Evolutionary conservation across 345 rosid genomes (phyloP), one percentile per base, ranked within the genome.

Genomic region (Populus deltoides): DNA sequence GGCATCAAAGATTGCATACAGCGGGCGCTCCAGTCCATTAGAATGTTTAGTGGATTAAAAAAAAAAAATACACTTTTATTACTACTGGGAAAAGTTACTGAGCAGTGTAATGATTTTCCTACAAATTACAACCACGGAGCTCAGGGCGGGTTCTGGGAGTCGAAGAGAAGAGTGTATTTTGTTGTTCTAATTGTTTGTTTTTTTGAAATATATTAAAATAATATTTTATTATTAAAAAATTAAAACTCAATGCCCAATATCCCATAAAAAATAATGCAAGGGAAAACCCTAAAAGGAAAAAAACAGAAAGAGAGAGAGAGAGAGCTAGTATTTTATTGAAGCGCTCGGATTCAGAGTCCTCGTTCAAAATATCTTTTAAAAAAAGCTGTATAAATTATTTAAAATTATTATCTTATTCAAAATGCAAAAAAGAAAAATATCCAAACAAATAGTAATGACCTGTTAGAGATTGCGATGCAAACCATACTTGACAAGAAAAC

Each of bases 41-140:
- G 82, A 79, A 79, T 68, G 78, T 79, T 74, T 27, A 79, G 31
- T 45, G 61, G 22, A 13, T 31, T 39, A 74, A 61, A n/a, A 61
- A 36, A 18, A 31, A 7, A 6, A 27, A 0, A 17, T 6, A 10
- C 8, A 11, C 31, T 74, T 29, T 76, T 39, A 47, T 78, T 36
- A 47, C 36, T 62, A 8, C 33, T 72, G 25, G 12, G 67, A n/a
- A 57, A 73, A 57, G 11, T 17, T 43, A 45, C 20, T 3, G 12
- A 9, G 63, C 6, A 1, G 5, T 9, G 63, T 1, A 8, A 9
- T 57, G 63, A 57, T 57, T 57, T 57, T n/a, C n/a, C 22, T n/a
- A 22, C 62, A 45, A 12, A 10, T 13, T 13, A 12, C 49, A 22
- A 1, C 63, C 63, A 22, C 27, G 35, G 35, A 3, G 36, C 36